A percentile compares a stretch with the other conserved stretches of the same genome.
phyloP scores from a whole-genome alignment of 805 yeast species.

The Torulaspora indica region DNA sequence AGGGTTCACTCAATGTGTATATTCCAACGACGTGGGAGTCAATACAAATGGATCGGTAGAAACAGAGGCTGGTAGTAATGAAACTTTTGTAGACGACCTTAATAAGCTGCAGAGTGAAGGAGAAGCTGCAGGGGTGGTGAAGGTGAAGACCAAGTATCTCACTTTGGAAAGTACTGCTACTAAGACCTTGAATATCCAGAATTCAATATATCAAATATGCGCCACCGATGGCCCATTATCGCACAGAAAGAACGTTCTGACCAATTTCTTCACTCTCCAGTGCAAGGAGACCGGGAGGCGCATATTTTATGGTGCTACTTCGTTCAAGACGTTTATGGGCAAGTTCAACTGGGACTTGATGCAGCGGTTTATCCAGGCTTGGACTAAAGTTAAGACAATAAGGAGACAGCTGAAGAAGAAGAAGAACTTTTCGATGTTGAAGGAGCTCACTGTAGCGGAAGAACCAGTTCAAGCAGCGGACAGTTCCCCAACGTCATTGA shows the following conservation, averaged over 20 bases:
- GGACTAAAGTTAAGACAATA: slow-evolving; percentile 27
- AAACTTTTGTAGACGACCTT: background rate
- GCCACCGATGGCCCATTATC: background rate
- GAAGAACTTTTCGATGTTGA: slow-evolving; percentile 14
- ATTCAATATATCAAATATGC: background rate
- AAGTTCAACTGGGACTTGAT: slow-evolving; percentile 19
- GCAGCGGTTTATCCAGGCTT: slow-evolving; percentile 22
- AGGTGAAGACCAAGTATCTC: background rate
- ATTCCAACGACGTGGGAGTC: slow-evolving; percentile 8
- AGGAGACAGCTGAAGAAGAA: slow-evolving; percentile 24
- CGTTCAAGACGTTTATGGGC: slow-evolving; percentile 21
- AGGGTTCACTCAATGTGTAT: slow-evolving; percentile 19
- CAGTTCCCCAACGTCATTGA: background rate
- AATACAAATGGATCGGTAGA: background rate
- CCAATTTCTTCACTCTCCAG: slow-evolving; percentile 17
- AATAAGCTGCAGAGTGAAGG: background rate
- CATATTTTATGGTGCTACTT: slow-evolving; percentile 32
- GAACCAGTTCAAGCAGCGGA: slow-evolving; percentile 11
- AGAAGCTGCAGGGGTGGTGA: background rate
- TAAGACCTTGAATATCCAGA: background rate
- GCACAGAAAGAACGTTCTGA: slow-evolving; percentile 13
- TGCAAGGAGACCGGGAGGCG: slow-evolving; percentile 25
- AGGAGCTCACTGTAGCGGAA: slow-evolving; percentile 18
- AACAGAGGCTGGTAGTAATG: background rate
- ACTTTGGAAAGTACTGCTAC: background rate